Conservation (phyloP, 1,139 yeast species). For the Spencermartinsiella ligniputridi region DNA sequence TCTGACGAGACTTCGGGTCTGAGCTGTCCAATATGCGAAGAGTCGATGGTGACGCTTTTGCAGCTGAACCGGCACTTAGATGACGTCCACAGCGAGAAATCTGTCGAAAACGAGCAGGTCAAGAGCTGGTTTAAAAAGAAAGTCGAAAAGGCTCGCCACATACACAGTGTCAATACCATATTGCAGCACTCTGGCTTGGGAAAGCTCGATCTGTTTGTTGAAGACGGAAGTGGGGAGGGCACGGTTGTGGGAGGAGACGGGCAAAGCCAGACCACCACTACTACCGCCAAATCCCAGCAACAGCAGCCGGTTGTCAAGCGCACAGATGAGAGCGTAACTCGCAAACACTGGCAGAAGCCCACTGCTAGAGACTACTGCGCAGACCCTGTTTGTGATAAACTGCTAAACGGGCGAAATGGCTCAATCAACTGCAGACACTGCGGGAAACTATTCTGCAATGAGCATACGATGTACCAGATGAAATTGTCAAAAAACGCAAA, state of each 20-base stretch:
- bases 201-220: constrained; percentile 34
- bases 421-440: constrained; percentile 45
- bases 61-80: constrained; percentile 72
- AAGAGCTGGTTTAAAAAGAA: constrained; percentile 38
- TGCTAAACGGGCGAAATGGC: constrained; percentile 30
- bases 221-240: constrained; percentile 9
- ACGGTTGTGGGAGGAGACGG: constrained; percentile 9
- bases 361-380: constrained; percentile 31
- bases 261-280: constrained; percentile 10
- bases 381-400: constrained; percentile 28
- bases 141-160: constrained; percentile 28
- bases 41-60: constrained; percentile 49
- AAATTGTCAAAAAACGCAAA: constrained; percentile 45
- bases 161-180: constrained; percentile 27
- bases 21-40: constrained; percentile 69
- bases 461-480: constrained; percentile 54
- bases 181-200: constrained; percentile 29
- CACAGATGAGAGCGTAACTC: constrained; percentile 37
- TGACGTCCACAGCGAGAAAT: constrained; percentile 49
- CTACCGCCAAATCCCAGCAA: constrained; percentile 7
- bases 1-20: constrained; percentile 20
- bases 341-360: constrained; percentile 64
- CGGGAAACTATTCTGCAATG: constrained; percentile 65
- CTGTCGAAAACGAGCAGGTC: constrained; percentile 34
- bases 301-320: neutral